phyloP scores from a whole-genome alignment of 1,139 yeast species.

The Petasospora fabianii region DNA sequence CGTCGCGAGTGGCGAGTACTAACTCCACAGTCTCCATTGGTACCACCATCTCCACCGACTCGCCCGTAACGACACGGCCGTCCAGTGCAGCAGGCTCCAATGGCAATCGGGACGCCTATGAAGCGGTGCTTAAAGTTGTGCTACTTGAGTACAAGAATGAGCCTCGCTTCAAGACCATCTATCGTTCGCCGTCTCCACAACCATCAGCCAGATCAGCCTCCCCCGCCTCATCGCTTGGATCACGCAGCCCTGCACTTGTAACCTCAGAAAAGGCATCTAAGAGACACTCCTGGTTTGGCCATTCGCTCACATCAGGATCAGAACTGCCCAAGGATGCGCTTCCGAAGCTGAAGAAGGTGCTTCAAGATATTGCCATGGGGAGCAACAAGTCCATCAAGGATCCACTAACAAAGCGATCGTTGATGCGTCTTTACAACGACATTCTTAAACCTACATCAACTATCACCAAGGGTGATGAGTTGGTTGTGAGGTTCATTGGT shows the following conservation, averaged over 20 bases:
- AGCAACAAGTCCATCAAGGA: constrained; percentile 27
- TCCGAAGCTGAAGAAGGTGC: constrained; percentile 43
- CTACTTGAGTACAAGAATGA: constrained; percentile 57
- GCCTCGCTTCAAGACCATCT: constrained; percentile 43
- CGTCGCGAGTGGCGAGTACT: not conserved
- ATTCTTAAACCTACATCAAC: constrained; percentile 49
- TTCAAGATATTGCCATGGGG: constrained; percentile 54
- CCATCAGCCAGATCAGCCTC: constrained; percentile 6
- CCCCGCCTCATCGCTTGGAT: constrained; percentile 7
- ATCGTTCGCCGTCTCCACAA: constrained; percentile 7
- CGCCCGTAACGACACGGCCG: constrained; percentile 2
- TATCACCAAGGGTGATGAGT: constrained; percentile 54
- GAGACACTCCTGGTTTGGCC: constrained; percentile 24
- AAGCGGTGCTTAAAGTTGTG: constrained; percentile 43
- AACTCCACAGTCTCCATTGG: constrained; percentile 5
- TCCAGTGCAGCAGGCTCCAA: not conserved
- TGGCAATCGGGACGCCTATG: constrained; percentile 28
- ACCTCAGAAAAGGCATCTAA: constrained; percentile 11
- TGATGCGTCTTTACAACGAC: constrained; percentile 61
- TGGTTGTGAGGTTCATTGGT: constrained; percentile 58
- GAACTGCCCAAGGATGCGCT: constrained; percentile 46
- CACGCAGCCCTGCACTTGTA: constrained; percentile 1
- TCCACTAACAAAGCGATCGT: constrained; percentile 39
- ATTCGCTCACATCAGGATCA: not conserved
- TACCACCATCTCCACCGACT: constrained; percentile 14